Conservation (phyloP, 192 early-diverging fungal genomes). For the Entomortierella chlamydospora region DNA sequence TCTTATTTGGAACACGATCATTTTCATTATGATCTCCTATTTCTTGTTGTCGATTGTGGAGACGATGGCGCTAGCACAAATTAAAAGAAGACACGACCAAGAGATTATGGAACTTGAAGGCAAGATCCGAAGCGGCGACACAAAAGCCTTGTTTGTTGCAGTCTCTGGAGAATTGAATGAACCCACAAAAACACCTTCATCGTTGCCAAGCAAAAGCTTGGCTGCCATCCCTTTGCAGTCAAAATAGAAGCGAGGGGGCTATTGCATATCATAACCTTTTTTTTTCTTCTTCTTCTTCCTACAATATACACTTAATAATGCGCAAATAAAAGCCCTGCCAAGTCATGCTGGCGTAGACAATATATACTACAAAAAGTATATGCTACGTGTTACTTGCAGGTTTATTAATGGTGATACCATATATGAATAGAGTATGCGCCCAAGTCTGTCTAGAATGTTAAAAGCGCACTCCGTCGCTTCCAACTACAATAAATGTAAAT, state of each 20-base stretch:
- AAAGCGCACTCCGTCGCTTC: slow-evolving; percentile 34
- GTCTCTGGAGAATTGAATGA: slow-evolving; percentile 30
- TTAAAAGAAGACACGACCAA: slow-evolving; percentile 65
- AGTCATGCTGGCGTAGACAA: too few relatives aligned
- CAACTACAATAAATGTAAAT: slow-evolving; percentile 1
- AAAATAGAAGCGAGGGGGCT: background rate
- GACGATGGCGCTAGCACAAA: slow-evolving; percentile 80
- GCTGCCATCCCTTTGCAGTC: background rate
- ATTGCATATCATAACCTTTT: background rate
- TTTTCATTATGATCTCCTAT: slow-evolving; percentile 86
- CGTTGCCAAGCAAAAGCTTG: background rate
- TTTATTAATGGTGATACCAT: too few relatives aligned
- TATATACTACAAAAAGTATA: too few relatives aligned
- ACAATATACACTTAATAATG: background rate
- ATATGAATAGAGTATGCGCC: too few relatives aligned
- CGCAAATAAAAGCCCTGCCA: too few relatives aligned
- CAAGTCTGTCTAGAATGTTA: slow-evolving; percentile 24
- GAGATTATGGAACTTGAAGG: slow-evolving; percentile 53
- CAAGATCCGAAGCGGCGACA: slow-evolving; percentile 44
- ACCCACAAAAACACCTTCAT: slow-evolving; percentile 11
- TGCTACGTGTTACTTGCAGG: too few relatives aligned
- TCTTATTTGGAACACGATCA: slow-evolving; percentile 92
- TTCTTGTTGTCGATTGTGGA: slow-evolving; percentile 89
- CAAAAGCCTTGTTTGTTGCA: slow-evolving; percentile 19
- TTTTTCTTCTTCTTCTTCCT: background rate